These are phyloP conservation scores for Colletotrichum phormii DNA, from an alignment of 2,329 filamentous ascomycete species.

Conservation along the genomic window DNA sequence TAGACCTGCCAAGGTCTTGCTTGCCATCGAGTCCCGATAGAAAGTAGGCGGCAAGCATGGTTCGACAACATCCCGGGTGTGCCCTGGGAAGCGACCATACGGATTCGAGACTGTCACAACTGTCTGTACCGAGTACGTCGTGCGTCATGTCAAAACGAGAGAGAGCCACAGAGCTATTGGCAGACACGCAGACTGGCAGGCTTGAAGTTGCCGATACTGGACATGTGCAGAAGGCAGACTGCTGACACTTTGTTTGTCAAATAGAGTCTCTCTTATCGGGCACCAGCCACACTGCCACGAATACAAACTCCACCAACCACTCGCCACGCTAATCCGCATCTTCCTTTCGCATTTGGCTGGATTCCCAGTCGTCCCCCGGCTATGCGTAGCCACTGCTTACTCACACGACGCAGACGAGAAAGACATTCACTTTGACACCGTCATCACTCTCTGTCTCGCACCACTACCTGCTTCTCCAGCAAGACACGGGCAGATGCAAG, in stretches of 20 bases:
- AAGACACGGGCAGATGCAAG: background rate
- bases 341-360: background rate
- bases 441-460: constrained; percentile 5
- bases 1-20: background rate
- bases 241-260: background rate
- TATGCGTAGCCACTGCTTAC: background rate
- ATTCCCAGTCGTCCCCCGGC: background rate
- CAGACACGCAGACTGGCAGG: background rate
- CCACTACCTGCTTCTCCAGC: background rate
- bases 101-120: background rate
- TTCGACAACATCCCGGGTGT: constrained; percentile 10
- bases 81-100: background rate
- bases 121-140: background rate
- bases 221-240: background rate
- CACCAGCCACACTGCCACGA: constrained; percentile 33
- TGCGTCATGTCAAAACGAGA: background rate
- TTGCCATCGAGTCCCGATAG: constrained; percentile 3
- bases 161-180: background rate
- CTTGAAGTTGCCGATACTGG: background rate
- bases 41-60: constrained; percentile 7
- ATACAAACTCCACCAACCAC: constrained; percentile 5
- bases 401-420: background rate
- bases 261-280: background rate
- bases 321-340: constrained; percentile 1
- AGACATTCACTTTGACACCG: constrained; percentile 3